phyloP scores from a whole-genome alignment of 257 asterid species.

The Lantana camara region DNA sequence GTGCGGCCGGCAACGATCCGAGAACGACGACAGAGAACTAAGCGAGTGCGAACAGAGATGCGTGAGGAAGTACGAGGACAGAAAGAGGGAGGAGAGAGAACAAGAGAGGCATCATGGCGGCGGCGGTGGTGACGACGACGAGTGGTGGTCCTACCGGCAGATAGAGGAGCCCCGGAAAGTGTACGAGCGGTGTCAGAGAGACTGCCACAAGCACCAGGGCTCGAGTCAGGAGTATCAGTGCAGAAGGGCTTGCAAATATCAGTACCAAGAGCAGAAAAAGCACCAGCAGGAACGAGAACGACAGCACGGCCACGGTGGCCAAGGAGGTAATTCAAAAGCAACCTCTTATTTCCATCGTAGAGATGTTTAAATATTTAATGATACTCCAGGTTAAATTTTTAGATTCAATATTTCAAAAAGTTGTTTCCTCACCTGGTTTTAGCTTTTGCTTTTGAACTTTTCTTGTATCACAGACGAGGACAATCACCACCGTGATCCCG shows the following conservation, averaged over 20 bases:
- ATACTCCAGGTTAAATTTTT: too few species aligned
- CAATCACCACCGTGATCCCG: constrained; percentile 22
- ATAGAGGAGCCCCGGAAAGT: constrained; percentile 25
- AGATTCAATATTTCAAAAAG: too few species aligned
- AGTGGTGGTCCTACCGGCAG: neutral
- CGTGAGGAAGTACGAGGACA: neutral
- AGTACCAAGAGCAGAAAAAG: constrained; percentile 8
- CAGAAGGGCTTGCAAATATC: constrained; percentile 6
- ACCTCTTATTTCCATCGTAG: too few species aligned
- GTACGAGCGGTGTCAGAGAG: constrained; percentile 24
- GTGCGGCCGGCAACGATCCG: constrained; percentile 12
- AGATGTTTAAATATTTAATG: too few species aligned
- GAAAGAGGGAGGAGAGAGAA: neutral
- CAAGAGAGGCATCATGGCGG: neutral
- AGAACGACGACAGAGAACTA: neutral
- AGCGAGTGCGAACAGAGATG: constrained; percentile 25
- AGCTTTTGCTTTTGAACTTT: too few species aligned
- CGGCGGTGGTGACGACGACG: neutral
- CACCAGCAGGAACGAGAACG: neutral
- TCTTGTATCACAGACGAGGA: constrained; percentile 11
- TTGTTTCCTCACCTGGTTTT: too few species aligned
- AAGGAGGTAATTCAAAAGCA: neutral
- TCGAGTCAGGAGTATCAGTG: constrained; percentile 13
- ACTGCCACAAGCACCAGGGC: constrained; percentile 3
- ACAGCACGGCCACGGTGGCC: neutral